A percentile compares a stretch with the other conserved stretches of the same genome.
phyloP scores from a whole-genome alignment of 2,329 filamentous ascomycete genomes.

The Byssothecium circinans region DNA sequence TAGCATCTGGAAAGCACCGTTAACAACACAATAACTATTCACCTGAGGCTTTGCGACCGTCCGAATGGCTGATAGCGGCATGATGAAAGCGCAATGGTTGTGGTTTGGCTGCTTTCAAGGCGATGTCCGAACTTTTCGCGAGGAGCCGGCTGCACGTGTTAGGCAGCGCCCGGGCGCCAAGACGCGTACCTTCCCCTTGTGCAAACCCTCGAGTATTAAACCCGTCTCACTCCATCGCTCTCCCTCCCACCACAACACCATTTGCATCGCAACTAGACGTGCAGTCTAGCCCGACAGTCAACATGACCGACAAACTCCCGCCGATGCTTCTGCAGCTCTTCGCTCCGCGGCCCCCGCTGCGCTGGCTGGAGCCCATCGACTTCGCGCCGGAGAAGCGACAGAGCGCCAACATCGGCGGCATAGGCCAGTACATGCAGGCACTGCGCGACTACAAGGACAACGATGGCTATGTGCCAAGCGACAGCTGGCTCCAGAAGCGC shows the following conservation, averaged over 20 bases:
- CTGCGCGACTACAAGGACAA: conserved; percentile 77
- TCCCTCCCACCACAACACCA: conserved; percentile 9
- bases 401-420: conserved; percentile 70
- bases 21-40: conserved; percentile 25
- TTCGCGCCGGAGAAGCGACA: conserved; percentile 79
- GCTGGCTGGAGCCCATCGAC: conserved; percentile 84
- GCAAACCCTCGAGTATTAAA: conserved; percentile 15
- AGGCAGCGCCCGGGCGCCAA: conserved; percentile 18
- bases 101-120: conserved; percentile 1
- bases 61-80: conserved; percentile 55
- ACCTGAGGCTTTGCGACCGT: conserved; percentile 60
- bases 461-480: conserved; percentile 76
- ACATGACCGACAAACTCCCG: conserved; percentile 95
- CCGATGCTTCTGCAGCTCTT: conserved; percentile 92
- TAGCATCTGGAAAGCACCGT: not conserved
- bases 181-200: conserved; percentile 1
- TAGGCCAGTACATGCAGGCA: conserved; percentile 74
- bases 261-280: conserved; percentile 29
- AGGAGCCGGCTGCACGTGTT: conserved; percentile 27
- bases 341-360: conserved; percentile 86
- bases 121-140: conserved; percentile 23
- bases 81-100: conserved; percentile 33
- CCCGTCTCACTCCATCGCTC: conserved; percentile 14
- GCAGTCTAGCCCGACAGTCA: conserved; percentile 38
- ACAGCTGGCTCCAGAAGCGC: conserved; percentile 88